Percentiles rank a stretch among this genome's conserved stretches.
These are phyloP conservation scores for Fusarium sp. DNA, from an alignment of 2,329 filamentous ascomycete genomes.

Conservation along the genomic window DNA sequence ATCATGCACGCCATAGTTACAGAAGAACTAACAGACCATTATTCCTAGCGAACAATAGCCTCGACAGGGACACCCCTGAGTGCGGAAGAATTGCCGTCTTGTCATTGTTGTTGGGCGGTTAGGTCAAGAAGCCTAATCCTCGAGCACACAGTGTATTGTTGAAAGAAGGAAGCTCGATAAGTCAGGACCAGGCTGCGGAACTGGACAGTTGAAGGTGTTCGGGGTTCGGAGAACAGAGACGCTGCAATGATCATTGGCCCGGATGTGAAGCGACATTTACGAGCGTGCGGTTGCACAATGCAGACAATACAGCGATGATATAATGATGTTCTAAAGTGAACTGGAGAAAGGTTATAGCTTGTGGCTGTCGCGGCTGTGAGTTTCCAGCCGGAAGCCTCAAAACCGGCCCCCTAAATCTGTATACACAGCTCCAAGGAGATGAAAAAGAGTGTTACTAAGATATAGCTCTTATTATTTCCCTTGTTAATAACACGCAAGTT, in stretches of 20 bases:
- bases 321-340: not conserved
- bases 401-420: not conserved
- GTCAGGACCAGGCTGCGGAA: not conserved
- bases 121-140: not conserved
- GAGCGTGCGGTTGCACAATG: not conserved
- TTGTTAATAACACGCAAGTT: not conserved
- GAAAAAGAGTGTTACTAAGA: not conserved
- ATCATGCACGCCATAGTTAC: slow-evolving; percentile 32
- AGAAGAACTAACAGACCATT: slow-evolving; percentile 5
- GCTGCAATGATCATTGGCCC: slow-evolving; percentile 2
- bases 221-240: not conserved
- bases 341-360: not conserved
- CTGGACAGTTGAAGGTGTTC: not conserved
- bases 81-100: not conserved
- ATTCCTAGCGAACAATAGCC: not conserved
- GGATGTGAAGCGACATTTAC: not conserved
- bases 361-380: not conserved
- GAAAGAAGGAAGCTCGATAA: not conserved
- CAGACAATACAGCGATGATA: not conserved
- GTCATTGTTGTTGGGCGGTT: not conserved
- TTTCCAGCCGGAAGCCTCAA: not conserved
- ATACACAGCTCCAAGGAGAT: not conserved
- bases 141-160: not conserved
- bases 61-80: slow-evolving; percentile 11
- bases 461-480: not conserved